Evolutionary conservation across 2,329 filamentous ascomycete species (phyloP).

Genomic region (Pseudocercospora eumusae): DNA sequence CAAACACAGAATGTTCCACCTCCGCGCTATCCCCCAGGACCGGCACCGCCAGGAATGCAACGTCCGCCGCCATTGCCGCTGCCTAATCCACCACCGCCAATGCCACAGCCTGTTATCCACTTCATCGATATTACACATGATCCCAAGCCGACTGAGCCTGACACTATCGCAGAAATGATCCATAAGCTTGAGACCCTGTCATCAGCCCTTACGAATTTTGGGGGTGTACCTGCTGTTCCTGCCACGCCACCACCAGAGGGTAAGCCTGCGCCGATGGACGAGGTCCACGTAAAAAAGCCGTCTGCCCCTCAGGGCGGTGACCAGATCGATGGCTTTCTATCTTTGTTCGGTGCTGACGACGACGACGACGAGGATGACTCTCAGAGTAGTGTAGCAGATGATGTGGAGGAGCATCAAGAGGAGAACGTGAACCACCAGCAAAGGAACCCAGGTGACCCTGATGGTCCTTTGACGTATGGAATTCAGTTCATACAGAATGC

Average conservation of each 20-base stretch:
- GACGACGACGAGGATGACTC: conserved; percentile 30
- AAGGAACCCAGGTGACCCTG: conserved; percentile 25
- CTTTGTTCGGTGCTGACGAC: conserved; percentile 30
- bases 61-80: conserved; percentile 18
- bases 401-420: conserved; percentile 13
- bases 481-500: conserved; percentile 41
- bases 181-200: conserved; percentile 33
- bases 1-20: conserved; percentile 8
- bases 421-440: conserved; percentile 23
- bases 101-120: conserved; percentile 29
- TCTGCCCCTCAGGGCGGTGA: conserved; percentile 15
- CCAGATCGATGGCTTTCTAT: conserved; percentile 33
- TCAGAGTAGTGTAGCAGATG: conserved; percentile 6
- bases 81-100: conserved; percentile 11
- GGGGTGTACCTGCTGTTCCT: conserved; percentile 30
- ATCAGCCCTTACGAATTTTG: conserved; percentile 33
- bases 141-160: conserved; percentile 22
- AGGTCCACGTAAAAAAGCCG: conserved; percentile 1
- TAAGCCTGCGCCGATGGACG: conserved; percentile 3
- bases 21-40: conserved; percentile 13
- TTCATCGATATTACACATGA: conserved; percentile 26
- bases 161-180: conserved; percentile 33
- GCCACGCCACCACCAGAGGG: conserved; percentile 20
- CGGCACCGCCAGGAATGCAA: conserved; percentile 10
- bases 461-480: conserved; percentile 35